Percentiles rank a stretch among this genome's conserved stretches.
Evolutionary conservation across 768 basidiomycete genomes (phyloP).

Genomic region (Coprinopsis strossmayeri): DNA sequence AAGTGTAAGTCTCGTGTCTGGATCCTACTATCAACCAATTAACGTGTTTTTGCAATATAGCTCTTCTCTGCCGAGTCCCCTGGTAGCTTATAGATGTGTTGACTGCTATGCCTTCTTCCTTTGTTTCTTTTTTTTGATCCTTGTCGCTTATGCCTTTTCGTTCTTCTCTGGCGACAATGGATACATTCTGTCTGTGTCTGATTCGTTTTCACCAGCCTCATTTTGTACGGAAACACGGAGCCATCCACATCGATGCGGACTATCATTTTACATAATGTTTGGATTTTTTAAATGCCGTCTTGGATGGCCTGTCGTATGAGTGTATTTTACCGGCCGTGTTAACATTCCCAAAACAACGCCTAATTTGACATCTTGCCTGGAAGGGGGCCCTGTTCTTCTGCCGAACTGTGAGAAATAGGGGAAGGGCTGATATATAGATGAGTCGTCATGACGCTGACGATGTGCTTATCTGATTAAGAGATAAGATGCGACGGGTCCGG

Average conservation of each 20-base stretch:
- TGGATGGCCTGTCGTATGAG: too few relatives aligned
- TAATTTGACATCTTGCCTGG: too few relatives aligned
- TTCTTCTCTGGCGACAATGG: constrained; percentile 17
- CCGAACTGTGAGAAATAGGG: neutral
- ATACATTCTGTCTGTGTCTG: neutral
- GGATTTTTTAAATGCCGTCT: too few relatives aligned
- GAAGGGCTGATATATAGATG: neutral
- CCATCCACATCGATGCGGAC: too few relatives aligned
- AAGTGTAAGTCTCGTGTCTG: constrained; percentile 18
- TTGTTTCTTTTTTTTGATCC: neutral
- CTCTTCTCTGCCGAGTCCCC: constrained; percentile 38
- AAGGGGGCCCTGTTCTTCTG: too few relatives aligned
- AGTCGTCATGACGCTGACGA: neutral
- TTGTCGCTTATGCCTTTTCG: constrained; percentile 8
- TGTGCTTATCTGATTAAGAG: neutral
- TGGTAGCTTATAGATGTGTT: constrained; percentile 23
- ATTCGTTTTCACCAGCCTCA: neutral
- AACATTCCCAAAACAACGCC: too few relatives aligned
- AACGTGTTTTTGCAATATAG: constrained; percentile 17
- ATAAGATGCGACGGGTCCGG: neutral
- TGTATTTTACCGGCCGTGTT: too few relatives aligned
- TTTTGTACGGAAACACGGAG: neutral
- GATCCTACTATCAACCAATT: neutral
- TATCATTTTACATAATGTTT: too few relatives aligned
- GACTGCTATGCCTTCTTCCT: neutral